These are phyloP conservation scores for Cystobasidium tubakii DNA, from an alignment of 768 basidiomycete species.

Conservation along the genomic window DNA sequence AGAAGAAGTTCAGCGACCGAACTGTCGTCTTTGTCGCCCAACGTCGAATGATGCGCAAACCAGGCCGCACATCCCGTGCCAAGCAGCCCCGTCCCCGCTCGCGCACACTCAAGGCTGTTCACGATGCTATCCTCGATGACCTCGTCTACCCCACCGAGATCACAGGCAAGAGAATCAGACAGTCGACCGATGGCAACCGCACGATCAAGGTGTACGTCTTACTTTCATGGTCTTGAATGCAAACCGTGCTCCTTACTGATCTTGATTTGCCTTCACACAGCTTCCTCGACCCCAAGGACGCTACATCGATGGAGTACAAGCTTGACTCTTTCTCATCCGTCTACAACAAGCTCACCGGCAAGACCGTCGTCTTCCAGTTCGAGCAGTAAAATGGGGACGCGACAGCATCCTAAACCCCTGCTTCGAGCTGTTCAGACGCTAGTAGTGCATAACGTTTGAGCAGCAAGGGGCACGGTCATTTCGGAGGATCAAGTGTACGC, in stretches of 20 bases:
- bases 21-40: constrained; percentile 99
- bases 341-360: constrained; percentile 42
- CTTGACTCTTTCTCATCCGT: constrained; percentile 83
- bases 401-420: not conserved
- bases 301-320: constrained; percentile 98
- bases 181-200: constrained; percentile 87
- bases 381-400: constrained; percentile 13
- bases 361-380: constrained; percentile 41
- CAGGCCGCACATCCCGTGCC: constrained; percentile 83
- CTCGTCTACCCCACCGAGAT: constrained; percentile 97
- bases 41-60: constrained; percentile 95
- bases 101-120: constrained; percentile 92
- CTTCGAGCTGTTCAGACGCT: not conserved
- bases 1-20: constrained; percentile 99
- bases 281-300: constrained; percentile 94
- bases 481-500: not conserved
- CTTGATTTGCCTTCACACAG: constrained; percentile 53
- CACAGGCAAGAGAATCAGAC: constrained; percentile 94
- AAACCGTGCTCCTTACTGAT: not conserved
- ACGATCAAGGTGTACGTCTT: constrained; percentile 84
- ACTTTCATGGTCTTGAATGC: not conserved
- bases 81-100: constrained; percentile 94
- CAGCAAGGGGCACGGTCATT: not conserved
- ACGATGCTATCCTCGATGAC: constrained; percentile 98
- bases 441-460: not conserved